Percentiles rank a stretch among this genome's conserved stretches.
Evolutionary conservation across 352 stramenopile species (phyloP).

Genomic region (Globisporangium echinulatum): DNA sequence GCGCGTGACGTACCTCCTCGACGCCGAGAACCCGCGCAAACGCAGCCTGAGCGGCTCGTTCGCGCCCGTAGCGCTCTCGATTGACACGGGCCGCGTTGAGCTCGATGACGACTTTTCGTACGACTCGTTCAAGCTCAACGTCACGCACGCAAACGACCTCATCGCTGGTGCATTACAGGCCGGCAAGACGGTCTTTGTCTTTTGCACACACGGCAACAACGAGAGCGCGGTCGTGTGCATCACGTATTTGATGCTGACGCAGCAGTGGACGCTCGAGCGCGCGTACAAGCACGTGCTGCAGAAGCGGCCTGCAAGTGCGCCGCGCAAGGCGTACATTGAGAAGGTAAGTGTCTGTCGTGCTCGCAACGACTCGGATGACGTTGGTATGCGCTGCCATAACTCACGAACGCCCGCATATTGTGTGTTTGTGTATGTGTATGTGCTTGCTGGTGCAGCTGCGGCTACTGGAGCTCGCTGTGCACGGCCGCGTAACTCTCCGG

Average conservation of each 20-base stretch:
- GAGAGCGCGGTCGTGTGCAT: slow-evolving; percentile 66
- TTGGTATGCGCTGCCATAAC: background rate
- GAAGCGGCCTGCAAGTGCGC: slow-evolving; percentile 48
- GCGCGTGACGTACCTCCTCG: slow-evolving; percentile 38
- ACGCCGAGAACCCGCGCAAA: slow-evolving; percentile 64
- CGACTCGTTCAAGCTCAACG: slow-evolving; percentile 42
- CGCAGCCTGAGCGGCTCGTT: slow-evolving; percentile 17
- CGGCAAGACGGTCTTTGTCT: slow-evolving; percentile 56
- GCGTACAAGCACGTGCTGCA: slow-evolving; percentile 56
- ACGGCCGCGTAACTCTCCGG: slow-evolving; percentile 54
- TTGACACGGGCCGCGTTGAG: slow-evolving; percentile 36
- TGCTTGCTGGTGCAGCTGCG: slow-evolving; percentile 22
- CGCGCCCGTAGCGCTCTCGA: slow-evolving; percentile 15
- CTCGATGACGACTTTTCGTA: slow-evolving; percentile 62
- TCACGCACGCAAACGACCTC: slow-evolving; percentile 38
- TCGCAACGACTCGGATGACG: background rate
- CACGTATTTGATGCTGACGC: slow-evolving; percentile 49
- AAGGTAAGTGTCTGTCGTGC: slow-evolving; percentile 25
- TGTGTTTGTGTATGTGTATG: slow-evolving; percentile 4
- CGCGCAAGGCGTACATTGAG: slow-evolving; percentile 59
- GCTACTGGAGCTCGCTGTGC: slow-evolving; percentile 43
- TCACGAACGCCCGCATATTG: background rate
- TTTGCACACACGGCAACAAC: slow-evolving; percentile 68
- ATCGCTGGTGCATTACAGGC: slow-evolving; percentile 29
- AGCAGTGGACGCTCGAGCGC: slow-evolving; percentile 55